Conservation (phyloP, 345 rosid species). For the Eucalyptus microcorys region DNA sequence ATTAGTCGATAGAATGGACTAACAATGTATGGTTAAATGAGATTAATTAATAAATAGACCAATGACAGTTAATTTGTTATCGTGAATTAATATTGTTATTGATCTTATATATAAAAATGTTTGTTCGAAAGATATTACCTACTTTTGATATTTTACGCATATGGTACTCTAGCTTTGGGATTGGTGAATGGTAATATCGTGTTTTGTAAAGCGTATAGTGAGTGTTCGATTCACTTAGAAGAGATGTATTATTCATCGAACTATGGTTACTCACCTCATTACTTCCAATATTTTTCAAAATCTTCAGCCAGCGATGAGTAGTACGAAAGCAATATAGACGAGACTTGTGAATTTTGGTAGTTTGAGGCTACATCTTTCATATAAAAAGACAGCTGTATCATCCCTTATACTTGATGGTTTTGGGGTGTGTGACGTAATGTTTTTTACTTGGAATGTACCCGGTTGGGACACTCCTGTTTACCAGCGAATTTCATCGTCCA, state of each 20-base stretch:
- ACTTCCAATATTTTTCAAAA: not conserved
- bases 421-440: not conserved
- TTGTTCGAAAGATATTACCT: too few relatives aligned
- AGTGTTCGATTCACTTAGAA: not conserved
- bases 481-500: not conserved
- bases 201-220: not conserved
- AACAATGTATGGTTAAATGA: too few relatives aligned
- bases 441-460: not conserved
- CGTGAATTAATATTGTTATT: not conserved
- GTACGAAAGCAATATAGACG: not conserved
- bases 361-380: accelerated
- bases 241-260: accelerated
- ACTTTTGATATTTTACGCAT: too few relatives aligned
- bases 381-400: not conserved
- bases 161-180: not conserved
- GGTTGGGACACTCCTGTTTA: not conserved
- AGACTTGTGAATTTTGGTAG: not conserved
- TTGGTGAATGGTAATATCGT: too few relatives aligned
- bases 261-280: too few relatives aligned
- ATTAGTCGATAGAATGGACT: not conserved
- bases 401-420: not conserved
- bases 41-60: too few relatives aligned
- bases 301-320: not conserved
- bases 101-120: not conserved
- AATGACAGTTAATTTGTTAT: too few relatives aligned